These are phyloP conservation scores for Phialocephala subalpina DNA, from an alignment of 2,329 filamentous ascomycete species.

Conservation along the genomic window DNA sequence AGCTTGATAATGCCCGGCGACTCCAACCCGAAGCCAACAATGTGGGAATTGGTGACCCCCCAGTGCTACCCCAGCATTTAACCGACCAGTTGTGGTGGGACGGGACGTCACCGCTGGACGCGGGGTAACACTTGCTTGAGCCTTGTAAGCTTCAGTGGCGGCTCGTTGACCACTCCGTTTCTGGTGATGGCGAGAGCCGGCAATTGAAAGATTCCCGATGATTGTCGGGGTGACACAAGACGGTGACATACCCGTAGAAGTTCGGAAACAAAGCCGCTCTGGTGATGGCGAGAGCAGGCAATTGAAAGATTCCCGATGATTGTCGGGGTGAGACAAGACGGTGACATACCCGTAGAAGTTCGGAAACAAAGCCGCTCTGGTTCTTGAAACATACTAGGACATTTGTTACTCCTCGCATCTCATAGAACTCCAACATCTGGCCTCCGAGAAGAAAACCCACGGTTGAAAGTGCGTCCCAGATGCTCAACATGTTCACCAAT, in stretches of 20 bases:
- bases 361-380: neutral
- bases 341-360: too few species aligned
- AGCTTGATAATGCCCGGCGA: neutral
- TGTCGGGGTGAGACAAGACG: neutral
- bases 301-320: slow-evolving; percentile 2
- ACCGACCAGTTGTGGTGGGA: slow-evolving; percentile 15
- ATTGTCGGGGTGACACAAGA: neutral
- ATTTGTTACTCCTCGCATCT: too few species aligned
- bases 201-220: slow-evolving; percentile 4
- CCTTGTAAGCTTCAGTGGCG: neutral
- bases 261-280: too few species aligned
- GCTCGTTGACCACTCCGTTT: neutral
- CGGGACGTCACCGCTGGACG: slow-evolving; percentile 6
- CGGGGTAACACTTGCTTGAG: slow-evolving; percentile 10
- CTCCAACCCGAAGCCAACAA: neutral
- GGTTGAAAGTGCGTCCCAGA: too few species aligned
- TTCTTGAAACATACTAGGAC: neutral
- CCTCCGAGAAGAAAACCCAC: too few species aligned
- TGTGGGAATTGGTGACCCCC: slow-evolving; percentile 8
- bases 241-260: neutral
- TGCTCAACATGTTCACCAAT: too few species aligned
- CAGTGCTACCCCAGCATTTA: slow-evolving; percentile 25
- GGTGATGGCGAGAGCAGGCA: neutral
- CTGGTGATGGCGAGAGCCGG: neutral
- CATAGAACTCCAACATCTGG: too few species aligned